Base-by-base conservation (phyloP, 2,329 filamentous ascomycete genomes). In the Cercospora zeae-maydis region DNA sequence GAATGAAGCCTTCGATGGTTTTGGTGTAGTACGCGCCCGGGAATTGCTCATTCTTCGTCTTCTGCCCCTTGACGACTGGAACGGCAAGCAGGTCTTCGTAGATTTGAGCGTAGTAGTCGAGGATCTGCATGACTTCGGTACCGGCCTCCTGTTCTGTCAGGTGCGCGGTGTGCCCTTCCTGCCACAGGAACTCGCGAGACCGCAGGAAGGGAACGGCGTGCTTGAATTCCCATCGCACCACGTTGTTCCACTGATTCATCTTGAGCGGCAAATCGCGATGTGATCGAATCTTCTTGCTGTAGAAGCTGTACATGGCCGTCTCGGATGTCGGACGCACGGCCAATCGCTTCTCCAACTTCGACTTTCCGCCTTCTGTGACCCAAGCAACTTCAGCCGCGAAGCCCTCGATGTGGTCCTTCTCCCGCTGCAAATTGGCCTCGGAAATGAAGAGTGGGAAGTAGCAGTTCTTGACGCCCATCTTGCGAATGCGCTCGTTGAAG, bases 21-120 rank as follows among this genome's bases (percentile, higher is more conserved):
- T 93, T 96, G 53, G 95, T 98, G 82, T 96, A 99, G 79, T 93
- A 88, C 69, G 93, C 93, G 76, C 95, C 95, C 8, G 95, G 93
- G 72, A 99, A 99, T 81, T 96, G 96, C 81, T 99, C 95, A 74
- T 96, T 96, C 76, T 96, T 92, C 0, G 96, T 99, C 86, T 99
- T 99, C 73, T 84, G 84, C 47, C 95, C 95, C 73, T 93, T 91
- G 66, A 99, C 91, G 11, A 99, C 93, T 34, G 95, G 95, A 45
- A 98, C 92, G 54, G 95, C 95, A 34, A 99, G 87, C 30, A 99
- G 86, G 72, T 99, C 84, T 78, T 97, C 90, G 78, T 98, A 99
- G 64, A 99, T 88, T 67, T 87, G 87, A 47, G 93, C 91, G 74
- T 99, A 99, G 71, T 91, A 87, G 75, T 98, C 93, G 49, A 99